phyloP scores from a whole-genome alignment of 345 rosid species.

The Nasturtium officinale region DNA sequence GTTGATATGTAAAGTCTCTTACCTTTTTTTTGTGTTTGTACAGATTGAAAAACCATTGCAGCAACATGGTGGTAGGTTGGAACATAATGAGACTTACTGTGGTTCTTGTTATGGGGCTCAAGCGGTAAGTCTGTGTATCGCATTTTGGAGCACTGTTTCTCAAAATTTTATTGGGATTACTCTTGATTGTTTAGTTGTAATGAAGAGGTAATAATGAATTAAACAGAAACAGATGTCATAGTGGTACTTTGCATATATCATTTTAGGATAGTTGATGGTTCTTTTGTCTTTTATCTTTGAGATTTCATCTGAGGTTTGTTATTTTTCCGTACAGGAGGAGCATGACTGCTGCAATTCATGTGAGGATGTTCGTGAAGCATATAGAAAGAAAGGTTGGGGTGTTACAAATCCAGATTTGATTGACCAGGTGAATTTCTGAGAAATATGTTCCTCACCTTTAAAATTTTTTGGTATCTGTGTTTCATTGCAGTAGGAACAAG shows the following conservation, averaged over 20 bases:
- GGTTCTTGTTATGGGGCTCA: slow-evolving; percentile 97
- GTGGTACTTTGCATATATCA: neutral
- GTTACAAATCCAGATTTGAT: slow-evolving; percentile 75
- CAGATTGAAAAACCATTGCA: slow-evolving; percentile 94
- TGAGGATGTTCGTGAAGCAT: slow-evolving; percentile 96
- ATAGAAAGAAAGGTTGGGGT: slow-evolving; percentile 94
- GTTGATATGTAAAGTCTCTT: neutral
- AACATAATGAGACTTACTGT: slow-evolving; percentile 93
- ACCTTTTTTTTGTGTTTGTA: slow-evolving; percentile 36
- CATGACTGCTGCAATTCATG: slow-evolving; percentile 87
- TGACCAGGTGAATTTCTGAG: slow-evolving; percentile 69
- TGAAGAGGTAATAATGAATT: slow-evolving; percentile 1
- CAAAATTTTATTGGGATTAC: neutral
- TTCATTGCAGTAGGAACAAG: slow-evolving; percentile 6
- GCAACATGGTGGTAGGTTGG: slow-evolving; percentile 96
- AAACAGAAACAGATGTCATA: slow-evolving; percentile 8
- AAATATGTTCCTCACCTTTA: neutral
- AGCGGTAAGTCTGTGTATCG: slow-evolving; percentile 48
- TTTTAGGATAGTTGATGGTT: slow-evolving; percentile 1
- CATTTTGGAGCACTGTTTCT: slow-evolving; percentile 3
- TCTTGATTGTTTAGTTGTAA: slow-evolving; percentile 22
- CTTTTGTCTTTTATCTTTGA: neutral
- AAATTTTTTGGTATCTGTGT: neutral
- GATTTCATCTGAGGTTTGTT: neutral
- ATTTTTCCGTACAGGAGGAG: slow-evolving; percentile 52